A percentile compares a stretch with the other conserved stretches of the same genome.
phyloP scores from a whole-genome alignment of 2,329 filamentous ascomycete genomes.

The Phialophora macrospora region DNA sequence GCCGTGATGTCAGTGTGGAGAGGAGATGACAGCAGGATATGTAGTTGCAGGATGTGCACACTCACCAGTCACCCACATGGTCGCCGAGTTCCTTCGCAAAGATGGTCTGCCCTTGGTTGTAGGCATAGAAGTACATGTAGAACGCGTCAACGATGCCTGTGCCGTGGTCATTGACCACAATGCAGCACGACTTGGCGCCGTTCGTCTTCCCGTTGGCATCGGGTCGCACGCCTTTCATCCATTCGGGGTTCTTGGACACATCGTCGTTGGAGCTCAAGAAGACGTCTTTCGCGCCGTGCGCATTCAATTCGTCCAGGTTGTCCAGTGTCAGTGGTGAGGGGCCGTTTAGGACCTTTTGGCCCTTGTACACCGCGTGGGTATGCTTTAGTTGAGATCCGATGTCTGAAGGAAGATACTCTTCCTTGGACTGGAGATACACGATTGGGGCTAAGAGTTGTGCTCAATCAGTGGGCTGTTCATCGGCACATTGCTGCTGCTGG shows the following conservation, averaged over 20 bases:
- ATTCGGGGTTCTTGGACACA: not conserved
- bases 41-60: not conserved
- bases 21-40: not conserved
- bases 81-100: conserved; percentile 5
- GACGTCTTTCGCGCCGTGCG: not conserved
- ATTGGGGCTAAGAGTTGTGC: not conserved
- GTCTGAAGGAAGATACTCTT: conserved; percentile 5
- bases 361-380: not conserved
- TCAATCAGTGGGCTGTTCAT: not conserved
- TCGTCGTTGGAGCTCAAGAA: conserved; percentile 6
- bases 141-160: conserved; percentile 2
- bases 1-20: not conserved
- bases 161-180: conserved; percentile 3
- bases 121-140: conserved; percentile 7
- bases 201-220: not conserved
- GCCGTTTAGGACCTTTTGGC: not conserved
- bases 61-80: conserved; percentile 4
- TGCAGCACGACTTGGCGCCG: conserved; percentile 1
- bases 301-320: conserved; percentile 2
- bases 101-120: conserved; percentile 7
- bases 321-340: not conserved
- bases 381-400: conserved; percentile 1
- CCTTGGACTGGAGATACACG: conserved; percentile 3
- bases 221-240: conserved; percentile 1
- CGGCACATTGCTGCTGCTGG: not conserved